Base-by-base conservation (phyloP, 768 basidiomycete species). In the Nidularia sp. region DNA sequence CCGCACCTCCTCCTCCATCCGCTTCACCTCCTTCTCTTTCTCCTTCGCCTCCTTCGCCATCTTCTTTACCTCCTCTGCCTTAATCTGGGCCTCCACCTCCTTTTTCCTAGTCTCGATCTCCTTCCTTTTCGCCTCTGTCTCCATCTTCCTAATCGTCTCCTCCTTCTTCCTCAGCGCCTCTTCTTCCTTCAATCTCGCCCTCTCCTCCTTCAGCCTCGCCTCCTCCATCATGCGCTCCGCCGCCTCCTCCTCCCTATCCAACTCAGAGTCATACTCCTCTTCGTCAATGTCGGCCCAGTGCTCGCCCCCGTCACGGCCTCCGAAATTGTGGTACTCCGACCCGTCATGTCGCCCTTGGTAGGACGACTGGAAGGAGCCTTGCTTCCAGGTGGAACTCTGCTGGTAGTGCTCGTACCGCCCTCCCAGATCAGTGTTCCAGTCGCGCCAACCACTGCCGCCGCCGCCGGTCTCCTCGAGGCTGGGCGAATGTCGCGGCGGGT, bases 371-470 rank as follows among this genome's bases (percentile, higher is more conserved):
- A 98, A 88, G 13, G 88, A 89, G 5, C 92, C 88, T 52, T 98
- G 84, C 72, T 86, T 92, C 70, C 78, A 90, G 68, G 98, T 96
- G 66, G 98, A 98, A 18, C 97, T 93, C 43, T 84, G 71, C 58
- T 83, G 71, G 18, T 18, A 18, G 18, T 18, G 18, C 18, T 18
- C 18, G 18, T 18, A 18, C 18, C 18, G 18, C 18, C 18, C 18
- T 18, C 18, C 18, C 18, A 18, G 18, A 18, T 18, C 18, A 18
- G 18, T 18, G 18, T 18, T 18, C 18, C 18, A 18, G 18, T 18
- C 18, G 18, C 18, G 18, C 47, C 47, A 48, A 34, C 34, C 47
- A 7, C 47, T 25, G 18, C 47, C 22, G 47, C 47, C 34, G 22
- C 10, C 12, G 22, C 7, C 12, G 22, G 13, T 10, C 12, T 34